Conservation (phyloP, 2,329 filamentous ascomycete genomes). For the Aspergillus quadrilineatus region DNA sequence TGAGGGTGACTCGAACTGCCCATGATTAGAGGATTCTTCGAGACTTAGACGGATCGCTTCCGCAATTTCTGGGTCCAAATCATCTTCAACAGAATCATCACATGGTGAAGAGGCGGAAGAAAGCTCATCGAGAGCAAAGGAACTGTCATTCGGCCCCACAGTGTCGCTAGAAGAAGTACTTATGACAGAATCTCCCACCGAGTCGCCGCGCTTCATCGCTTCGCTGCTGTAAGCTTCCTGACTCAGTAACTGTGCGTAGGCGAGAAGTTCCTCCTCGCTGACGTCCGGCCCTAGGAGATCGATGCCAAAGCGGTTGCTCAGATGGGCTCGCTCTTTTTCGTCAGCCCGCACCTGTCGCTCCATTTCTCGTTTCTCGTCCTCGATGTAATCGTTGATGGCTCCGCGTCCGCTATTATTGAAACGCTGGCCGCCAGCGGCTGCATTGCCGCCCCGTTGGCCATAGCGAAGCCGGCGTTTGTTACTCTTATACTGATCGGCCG, state of each 20-base stretch:
- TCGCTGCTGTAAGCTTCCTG: constrained; percentile 58
- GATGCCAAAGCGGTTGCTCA: constrained; percentile 80
- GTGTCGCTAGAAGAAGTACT: constrained; percentile 42
- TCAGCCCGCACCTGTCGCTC: constrained; percentile 68
- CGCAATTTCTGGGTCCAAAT: constrained; percentile 59
- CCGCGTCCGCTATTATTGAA: constrained; percentile 65
- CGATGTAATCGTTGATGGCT: constrained; percentile 77
- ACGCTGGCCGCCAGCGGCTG: constrained; percentile 51
- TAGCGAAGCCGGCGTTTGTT: constrained; percentile 78
- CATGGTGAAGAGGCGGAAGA: constrained; percentile 39
- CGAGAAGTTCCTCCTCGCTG: constrained; percentile 62
- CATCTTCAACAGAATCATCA: constrained; percentile 46
- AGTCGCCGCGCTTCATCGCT: constrained; percentile 47
- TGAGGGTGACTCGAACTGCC: constrained; percentile 17
- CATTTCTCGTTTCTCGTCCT: constrained; percentile 79
- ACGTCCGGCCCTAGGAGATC: constrained; percentile 63
- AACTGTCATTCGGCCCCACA: constrained; percentile 32
- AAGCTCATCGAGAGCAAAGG: constrained; percentile 29
- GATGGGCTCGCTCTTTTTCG: constrained; percentile 65
- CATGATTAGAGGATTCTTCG: constrained; percentile 28
- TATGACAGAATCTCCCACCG: constrained; percentile 38
- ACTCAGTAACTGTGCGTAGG: constrained; percentile 62
- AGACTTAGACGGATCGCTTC: constrained; percentile 61
- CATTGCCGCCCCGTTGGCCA: constrained; percentile 63
- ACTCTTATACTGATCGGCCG: constrained; percentile 68